Percentiles rank a stretch among this genome's conserved stretches.
Conservation (phyloP, 192 early-diverging fungal species). For the Coemansia sp. region DNA sequence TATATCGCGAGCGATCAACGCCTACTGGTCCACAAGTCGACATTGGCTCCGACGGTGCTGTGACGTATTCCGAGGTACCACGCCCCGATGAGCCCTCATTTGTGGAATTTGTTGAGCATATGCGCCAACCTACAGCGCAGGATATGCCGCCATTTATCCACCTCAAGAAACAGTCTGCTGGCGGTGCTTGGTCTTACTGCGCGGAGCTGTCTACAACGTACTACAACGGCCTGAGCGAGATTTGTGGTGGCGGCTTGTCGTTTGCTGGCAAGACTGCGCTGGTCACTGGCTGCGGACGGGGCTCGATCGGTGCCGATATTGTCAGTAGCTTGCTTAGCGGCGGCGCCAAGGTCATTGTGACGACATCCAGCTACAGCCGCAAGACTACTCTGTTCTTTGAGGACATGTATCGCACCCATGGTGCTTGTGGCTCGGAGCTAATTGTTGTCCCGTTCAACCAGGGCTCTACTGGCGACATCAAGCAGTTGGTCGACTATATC, state of each 20-base stretch:
- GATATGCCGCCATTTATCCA: conserved; percentile 24
- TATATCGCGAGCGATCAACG: conserved; percentile 80
- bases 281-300: conserved; percentile 87
- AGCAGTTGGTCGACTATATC: conserved; percentile 78
- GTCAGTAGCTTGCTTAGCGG: conserved; percentile 84
- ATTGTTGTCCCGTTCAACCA: conserved; percentile 95
- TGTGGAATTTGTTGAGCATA: conserved; percentile 80
- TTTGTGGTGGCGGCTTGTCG: conserved; percentile 74
- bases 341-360: conserved; percentile 88
- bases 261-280: conserved; percentile 82
- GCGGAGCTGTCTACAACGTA: conserved; percentile 69
- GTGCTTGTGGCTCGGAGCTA: conserved; percentile 79
- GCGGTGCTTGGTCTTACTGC: conserved; percentile 68
- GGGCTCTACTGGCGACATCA: conserved; percentile 81
- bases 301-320: conserved; percentile 90
- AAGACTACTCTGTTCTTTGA: conserved; percentile 82
- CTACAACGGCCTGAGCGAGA: conserved; percentile 67
- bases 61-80: conserved; percentile 78
- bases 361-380: conserved; percentile 88
- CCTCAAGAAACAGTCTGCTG: not conserved
- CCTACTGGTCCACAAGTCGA: conserved; percentile 80
- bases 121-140: conserved; percentile 33
- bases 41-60: conserved; percentile 69
- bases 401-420: conserved; percentile 80
- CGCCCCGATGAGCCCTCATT: conserved; percentile 74